phyloP scores from a whole-genome alignment of 1,139 yeast genomes.

The Suhomyces panamericanus region DNA sequence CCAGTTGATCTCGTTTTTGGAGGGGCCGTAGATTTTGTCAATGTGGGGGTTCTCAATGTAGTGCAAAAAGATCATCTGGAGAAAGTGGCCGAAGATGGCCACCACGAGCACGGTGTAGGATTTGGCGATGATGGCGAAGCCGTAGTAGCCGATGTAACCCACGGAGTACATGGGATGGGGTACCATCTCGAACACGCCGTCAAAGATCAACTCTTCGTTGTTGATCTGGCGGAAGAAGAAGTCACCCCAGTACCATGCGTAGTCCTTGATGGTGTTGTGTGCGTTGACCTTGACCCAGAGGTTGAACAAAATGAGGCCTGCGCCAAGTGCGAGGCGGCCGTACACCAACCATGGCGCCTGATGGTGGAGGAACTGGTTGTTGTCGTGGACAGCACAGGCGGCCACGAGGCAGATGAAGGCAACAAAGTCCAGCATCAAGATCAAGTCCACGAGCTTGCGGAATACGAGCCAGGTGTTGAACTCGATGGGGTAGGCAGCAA shows the following conservation, averaged over 20 bases:
- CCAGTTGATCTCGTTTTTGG: conserved; percentile 40
- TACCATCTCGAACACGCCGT: conserved; percentile 88
- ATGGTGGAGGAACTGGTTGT: conserved; percentile 39
- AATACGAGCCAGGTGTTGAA: conserved; percentile 83
- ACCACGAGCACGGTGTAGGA: conserved; percentile 71
- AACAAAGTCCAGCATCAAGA: conserved; percentile 83
- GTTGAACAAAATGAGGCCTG: conserved; percentile 62
- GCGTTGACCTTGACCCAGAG: conserved; percentile 89
- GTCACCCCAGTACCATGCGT: conserved; percentile 97
- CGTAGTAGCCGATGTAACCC: conserved; percentile 87
- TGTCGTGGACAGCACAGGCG: conserved; percentile 48
- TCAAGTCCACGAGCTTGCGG: conserved; percentile 77
- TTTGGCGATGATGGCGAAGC: conserved; percentile 75
- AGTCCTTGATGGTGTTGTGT: conserved; percentile 85
- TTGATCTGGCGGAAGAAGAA: conserved; percentile 79
- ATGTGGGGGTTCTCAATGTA: conserved; percentile 86
- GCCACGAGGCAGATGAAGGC: conserved; percentile 71
- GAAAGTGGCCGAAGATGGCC: conserved; percentile 74
- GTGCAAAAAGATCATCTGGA: conserved; percentile 76
- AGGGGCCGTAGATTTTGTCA: conserved; percentile 69
- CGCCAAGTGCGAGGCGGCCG: conserved; percentile 45
- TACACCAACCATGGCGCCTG: conserved; percentile 40
- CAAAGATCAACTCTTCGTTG: conserved; percentile 76
- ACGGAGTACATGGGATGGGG: conserved; percentile 95
- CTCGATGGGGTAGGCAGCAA: conserved; percentile 62